These are phyloP conservation scores for Cerrena zonata DNA, from an alignment of 1,284 basidiomycete species.

Conservation along the genomic window DNA sequence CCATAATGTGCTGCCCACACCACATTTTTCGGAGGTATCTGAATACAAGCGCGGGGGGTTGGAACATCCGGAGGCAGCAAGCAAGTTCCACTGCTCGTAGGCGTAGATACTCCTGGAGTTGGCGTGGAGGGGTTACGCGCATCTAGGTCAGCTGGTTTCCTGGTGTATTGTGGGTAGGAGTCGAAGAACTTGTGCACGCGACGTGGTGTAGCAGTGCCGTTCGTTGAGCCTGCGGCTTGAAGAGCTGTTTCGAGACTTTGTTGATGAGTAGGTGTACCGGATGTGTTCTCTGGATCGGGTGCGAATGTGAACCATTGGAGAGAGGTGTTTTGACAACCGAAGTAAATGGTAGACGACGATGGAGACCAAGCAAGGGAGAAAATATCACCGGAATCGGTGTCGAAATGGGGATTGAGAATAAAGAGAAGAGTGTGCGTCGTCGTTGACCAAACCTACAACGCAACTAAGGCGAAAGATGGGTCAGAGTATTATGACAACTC, in stretches of 20 bases:
- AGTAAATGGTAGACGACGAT: slow-evolving; percentile 66
- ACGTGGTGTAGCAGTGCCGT: slow-evolving; percentile 43
- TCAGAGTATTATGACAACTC: no score
- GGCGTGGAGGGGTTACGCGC: slow-evolving; percentile 44
- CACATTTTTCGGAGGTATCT: slow-evolving; percentile 64
- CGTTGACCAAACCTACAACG: slow-evolving; percentile 79
- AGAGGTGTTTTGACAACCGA: slow-evolving; percentile 88
- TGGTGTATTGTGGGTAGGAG: slow-evolving; percentile 66
- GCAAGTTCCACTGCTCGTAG: slow-evolving; percentile 10
- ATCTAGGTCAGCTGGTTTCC: slow-evolving; percentile 55
- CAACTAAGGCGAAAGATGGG: no score
- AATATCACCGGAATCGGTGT: slow-evolving; percentile 83
- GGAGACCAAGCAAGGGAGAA: slow-evolving; percentile 83
- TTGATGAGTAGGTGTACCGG: slow-evolving; percentile 2
- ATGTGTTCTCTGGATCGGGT: slow-evolving; percentile 13
- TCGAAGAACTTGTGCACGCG: slow-evolving; percentile 77
- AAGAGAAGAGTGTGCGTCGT: slow-evolving; percentile 66
- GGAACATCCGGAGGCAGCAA: slow-evolving; percentile 26
- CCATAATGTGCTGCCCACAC: slow-evolving; percentile 88
- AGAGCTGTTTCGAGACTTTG: slow-evolving; percentile 17
- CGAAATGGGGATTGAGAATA: slow-evolving; percentile 77
- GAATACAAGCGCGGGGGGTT: slow-evolving; percentile 33
- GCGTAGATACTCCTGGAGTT: slow-evolving; percentile 13
- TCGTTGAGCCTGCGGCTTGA: slow-evolving; percentile 21
- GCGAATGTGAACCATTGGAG: slow-evolving; percentile 78